Percentiles rank a stretch among this genome's conserved stretches.
Evolutionary conservation across 345 rosid species (phyloP).

Genomic region (Carallia pectinifolia): DNA sequence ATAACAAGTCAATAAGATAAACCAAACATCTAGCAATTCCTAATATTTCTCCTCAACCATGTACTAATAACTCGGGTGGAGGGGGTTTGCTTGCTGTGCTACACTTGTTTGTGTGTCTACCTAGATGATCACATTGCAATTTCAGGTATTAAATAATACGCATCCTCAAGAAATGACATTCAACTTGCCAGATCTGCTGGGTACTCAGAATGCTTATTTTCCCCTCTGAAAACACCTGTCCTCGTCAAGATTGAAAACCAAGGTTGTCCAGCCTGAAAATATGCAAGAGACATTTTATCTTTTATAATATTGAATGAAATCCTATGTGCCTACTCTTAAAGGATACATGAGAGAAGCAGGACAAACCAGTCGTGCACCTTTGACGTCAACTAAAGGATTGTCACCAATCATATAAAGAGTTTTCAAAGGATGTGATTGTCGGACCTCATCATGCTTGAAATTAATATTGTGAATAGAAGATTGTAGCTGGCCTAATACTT

Average conservation of each 20-base stretch:
- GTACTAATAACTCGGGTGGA: too few species aligned
- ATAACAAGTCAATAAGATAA: not conserved
- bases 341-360: not conserved
- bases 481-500: conserved; percentile 27
- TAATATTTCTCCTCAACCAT: too few species aligned
- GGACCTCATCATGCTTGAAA: conserved; percentile 12
- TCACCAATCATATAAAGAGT: conserved; percentile 51
- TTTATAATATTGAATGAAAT: not conserved
- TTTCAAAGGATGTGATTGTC: conserved; percentile 18
- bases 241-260: conserved; percentile 55
- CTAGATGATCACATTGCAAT: too few species aligned
- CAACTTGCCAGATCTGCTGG: conserved; percentile 47
- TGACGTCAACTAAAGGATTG: conserved; percentile 45
- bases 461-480: conserved; percentile 7
- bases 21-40: too few species aligned
- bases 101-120: too few species aligned
- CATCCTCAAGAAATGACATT: too few species aligned
- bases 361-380: conserved; percentile 39
- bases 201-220: conserved; percentile 32
- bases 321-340: not conserved
- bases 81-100: too few species aligned
- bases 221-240: conserved; percentile 44
- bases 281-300: not conserved
- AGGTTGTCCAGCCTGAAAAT: conserved; percentile 43
- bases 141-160: not conserved